These are phyloP conservation scores for Phaeodactylum tricornutum DNA, from an alignment of 108 stramenopile genomes.

Conservation along the genomic window DNA sequence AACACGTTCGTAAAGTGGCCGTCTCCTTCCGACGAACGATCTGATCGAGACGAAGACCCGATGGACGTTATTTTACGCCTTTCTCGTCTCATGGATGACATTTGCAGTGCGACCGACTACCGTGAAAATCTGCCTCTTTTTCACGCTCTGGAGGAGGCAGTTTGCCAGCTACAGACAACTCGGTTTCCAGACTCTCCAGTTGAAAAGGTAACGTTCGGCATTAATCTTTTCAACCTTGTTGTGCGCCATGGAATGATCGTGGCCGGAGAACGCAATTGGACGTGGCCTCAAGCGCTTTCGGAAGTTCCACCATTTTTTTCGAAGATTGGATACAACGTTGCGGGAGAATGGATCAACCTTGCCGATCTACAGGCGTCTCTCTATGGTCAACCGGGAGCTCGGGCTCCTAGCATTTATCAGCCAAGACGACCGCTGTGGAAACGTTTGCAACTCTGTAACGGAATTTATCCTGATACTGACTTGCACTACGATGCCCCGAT, in stretches of 20 bases:
- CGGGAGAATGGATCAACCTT: background rate
- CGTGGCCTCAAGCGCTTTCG: background rate
- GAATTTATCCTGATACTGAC: slow-evolving; percentile 1
- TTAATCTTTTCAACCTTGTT: slow-evolving; percentile 11
- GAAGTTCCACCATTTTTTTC: background rate
- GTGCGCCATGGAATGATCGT: slow-evolving; percentile 7
- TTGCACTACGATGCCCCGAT: background rate
- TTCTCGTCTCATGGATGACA: slow-evolving; percentile 6
- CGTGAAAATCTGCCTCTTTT: background rate
- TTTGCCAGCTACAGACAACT: slow-evolving; percentile 3
- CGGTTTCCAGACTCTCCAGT: background rate
- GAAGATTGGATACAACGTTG: slow-evolving; percentile 6
- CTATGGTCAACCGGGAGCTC: background rate
- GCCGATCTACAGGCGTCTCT: background rate
- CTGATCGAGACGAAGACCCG: no score
- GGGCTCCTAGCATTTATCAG: no score
- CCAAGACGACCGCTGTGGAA: background rate
- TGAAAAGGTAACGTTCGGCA: slow-evolving; percentile 1
- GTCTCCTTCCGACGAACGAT: background rate
- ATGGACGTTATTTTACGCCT: slow-evolving; percentile 1
- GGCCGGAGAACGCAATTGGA: background rate
- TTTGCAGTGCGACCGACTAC: background rate
- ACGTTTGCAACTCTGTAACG: background rate
- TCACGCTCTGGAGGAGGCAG: background rate
- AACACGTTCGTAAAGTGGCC: slow-evolving; percentile 9